Conservation (phyloP, 148 eudicot species). For the Spergularia bocconei region DNA sequence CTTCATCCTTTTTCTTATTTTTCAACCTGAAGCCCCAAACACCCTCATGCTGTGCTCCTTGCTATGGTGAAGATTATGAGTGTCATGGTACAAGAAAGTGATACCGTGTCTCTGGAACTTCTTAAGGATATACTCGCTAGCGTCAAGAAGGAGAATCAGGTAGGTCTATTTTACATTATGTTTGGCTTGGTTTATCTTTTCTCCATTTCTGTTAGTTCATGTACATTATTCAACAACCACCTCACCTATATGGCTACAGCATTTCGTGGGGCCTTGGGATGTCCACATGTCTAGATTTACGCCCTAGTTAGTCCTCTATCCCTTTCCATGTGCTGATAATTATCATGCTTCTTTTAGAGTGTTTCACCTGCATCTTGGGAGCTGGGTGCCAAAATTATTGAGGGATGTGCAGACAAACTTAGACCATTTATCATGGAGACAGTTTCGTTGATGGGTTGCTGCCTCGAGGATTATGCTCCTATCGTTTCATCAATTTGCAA, state of each 20-base stretch:
- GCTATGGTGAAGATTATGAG: slow-evolving; percentile 78
- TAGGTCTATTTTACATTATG: slow-evolving; percentile 13
- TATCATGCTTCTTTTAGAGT: slow-evolving; percentile 34
- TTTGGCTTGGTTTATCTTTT: background rate
- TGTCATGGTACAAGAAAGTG: slow-evolving; percentile 66
- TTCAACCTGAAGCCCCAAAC: slow-evolving; percentile 48
- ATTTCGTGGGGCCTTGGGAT: background rate
- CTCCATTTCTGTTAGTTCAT: background rate
- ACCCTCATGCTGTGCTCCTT: slow-evolving; percentile 45
- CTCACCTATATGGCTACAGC: slow-evolving; percentile 1
- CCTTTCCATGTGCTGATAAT: slow-evolving; percentile 6
- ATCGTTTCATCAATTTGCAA: slow-evolving; percentile 51
- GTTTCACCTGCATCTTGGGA: slow-evolving; percentile 46
- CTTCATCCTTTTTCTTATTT: slow-evolving; percentile 5
- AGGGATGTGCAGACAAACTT: slow-evolving; percentile 43
- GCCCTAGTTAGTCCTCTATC: background rate
- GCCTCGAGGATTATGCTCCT: slow-evolving; percentile 56
- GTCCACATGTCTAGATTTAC: background rate
- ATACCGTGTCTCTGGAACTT: slow-evolving; percentile 50
- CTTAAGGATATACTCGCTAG: slow-evolving; percentile 56
- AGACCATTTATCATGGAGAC: slow-evolving; percentile 43
- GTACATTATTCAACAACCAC: background rate
- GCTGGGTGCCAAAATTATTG: slow-evolving; percentile 53
- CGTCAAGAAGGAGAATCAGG: slow-evolving; percentile 70
- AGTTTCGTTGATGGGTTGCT: slow-evolving; percentile 30